Percentiles rank a stretch among this genome's conserved stretches.
These are phyloP conservation scores for Paramecium caudatum DNA, from an alignment of 73 alveolate species.

Conservation along the genomic window DNA sequence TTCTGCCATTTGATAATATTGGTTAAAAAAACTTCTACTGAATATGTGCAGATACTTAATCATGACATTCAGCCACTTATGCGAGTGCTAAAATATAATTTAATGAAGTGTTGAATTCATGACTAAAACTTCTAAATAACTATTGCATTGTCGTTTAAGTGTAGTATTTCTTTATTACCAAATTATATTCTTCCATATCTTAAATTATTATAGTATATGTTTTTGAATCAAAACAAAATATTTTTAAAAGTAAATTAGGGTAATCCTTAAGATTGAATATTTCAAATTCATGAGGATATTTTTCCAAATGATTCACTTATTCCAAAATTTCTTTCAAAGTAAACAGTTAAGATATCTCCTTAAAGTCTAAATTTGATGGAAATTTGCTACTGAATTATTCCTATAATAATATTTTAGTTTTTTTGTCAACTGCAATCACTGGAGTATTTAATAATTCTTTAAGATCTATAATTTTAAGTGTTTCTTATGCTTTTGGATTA, in stretches of 20 bases:
- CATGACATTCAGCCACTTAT: conserved; percentile 40
- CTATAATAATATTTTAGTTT: background rate
- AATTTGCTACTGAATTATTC: conserved; percentile 7
- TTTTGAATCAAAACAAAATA: background rate
- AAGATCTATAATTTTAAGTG: background rate
- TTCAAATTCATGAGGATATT: conserved; percentile 49
- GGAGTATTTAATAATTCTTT: background rate
- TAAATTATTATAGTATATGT: background rate
- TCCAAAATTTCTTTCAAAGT: background rate
- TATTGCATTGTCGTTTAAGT: conserved; percentile 20
- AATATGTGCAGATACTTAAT: background rate
- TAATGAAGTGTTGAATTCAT: conserved; percentile 63
- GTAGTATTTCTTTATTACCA: background rate
- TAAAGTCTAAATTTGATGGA: conserved; percentile 21
- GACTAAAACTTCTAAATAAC: conserved; percentile 49
- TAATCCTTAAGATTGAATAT: background rate
- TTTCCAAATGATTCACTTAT: background rate
- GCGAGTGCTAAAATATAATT: conserved; percentile 65
- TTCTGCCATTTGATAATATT: conserved; percentile 7
- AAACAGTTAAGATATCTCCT: background rate
- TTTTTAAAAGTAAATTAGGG: background rate
- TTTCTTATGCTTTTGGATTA: background rate
- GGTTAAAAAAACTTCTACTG: conserved; percentile 17
- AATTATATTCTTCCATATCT: conserved; percentile 48
- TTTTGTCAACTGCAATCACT: background rate